Conservation (phyloP, 768 basidiomycete genomes). For the Tubosaeta sp. region DNA sequence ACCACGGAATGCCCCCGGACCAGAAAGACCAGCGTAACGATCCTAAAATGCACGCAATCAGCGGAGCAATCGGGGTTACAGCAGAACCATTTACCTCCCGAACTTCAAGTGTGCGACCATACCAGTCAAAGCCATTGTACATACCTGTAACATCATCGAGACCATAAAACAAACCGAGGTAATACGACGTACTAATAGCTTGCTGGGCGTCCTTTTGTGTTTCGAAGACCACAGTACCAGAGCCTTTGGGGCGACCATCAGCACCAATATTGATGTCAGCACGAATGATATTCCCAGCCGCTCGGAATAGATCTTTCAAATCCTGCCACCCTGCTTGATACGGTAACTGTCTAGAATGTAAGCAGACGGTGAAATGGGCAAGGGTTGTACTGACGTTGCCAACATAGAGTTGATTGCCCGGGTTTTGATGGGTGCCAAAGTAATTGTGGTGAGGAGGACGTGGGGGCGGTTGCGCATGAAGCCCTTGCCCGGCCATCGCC, state of each 20-base stretch:
- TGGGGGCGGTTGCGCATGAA: constrained; percentile 75
- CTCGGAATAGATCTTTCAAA: constrained; percentile 93
- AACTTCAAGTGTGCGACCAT: constrained; percentile 91
- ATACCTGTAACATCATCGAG: constrained; percentile 51
- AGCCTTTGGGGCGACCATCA: constrained; percentile 92
- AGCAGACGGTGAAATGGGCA: neutral
- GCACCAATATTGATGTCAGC: constrained; percentile 94
- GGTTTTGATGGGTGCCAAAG: constrained; percentile 51
- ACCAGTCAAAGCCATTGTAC: constrained; percentile 98
- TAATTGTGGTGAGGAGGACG: constrained; percentile 79
- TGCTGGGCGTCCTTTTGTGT: constrained; percentile 85
- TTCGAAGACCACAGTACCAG: constrained; percentile 96
- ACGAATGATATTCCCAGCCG: constrained; percentile 91
- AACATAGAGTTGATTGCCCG: constrained; percentile 91
- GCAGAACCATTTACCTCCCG: constrained; percentile 62
- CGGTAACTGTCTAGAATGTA: constrained; percentile 56
- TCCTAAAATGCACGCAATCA: constrained; percentile 46
- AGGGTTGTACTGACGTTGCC: constrained; percentile 64
- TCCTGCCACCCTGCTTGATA: constrained; percentile 99
- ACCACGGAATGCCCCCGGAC: constrained; percentile 54
- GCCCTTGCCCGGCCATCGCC: constrained; percentile 91
- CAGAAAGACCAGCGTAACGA: constrained; percentile 82
- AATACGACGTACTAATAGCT: constrained; percentile 73
- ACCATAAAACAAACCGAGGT: neutral
- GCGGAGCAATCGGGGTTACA: neutral